Conservation (phyloP, 163 green algal species). For the Prototheca wickerhamii region DNA sequence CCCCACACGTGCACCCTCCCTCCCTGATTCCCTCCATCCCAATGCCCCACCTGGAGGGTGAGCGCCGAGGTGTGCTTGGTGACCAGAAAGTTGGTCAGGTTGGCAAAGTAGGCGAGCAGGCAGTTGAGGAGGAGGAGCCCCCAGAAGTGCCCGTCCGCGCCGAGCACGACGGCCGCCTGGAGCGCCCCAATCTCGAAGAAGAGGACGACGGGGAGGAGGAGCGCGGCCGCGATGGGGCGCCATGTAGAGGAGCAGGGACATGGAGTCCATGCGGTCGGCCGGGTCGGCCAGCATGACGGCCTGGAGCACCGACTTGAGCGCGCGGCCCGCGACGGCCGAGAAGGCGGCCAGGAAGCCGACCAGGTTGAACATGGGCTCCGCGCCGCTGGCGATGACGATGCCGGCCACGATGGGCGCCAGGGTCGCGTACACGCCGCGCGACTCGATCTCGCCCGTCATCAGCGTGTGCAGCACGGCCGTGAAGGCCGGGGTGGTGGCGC, state of each 20-base stretch:
- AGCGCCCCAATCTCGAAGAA: constrained; percentile 48
- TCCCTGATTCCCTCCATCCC: not conserved
- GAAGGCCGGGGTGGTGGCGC: constrained; percentile 86
- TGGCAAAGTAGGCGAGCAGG: constrained; percentile 85
- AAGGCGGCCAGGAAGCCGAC: constrained; percentile 82
- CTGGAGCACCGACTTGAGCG: constrained; percentile 74
- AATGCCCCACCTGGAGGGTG: constrained; percentile 71
- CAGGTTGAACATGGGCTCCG: constrained; percentile 83
- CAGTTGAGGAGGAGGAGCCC: constrained; percentile 74
- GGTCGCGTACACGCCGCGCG: constrained; percentile 43
- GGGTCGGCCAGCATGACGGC: constrained; percentile 66
- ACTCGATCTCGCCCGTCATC: constrained; percentile 48
- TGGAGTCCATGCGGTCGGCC: constrained; percentile 79
- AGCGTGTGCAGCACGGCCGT: constrained; percentile 68
- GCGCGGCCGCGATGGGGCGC: constrained; percentile 41
- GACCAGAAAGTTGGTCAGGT: constrained; percentile 97
- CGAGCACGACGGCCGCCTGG: constrained; percentile 4
- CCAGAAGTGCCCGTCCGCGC: constrained; percentile 44
- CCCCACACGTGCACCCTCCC: not conserved
- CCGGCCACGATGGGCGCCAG: constrained; percentile 81
- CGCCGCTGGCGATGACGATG: constrained; percentile 77
- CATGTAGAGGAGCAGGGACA: constrained; percentile 94
- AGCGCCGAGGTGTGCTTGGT: constrained; percentile 91
- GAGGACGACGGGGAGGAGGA: constrained; percentile 50
- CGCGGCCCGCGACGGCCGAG: constrained; percentile 59